Percentiles rank a stretch among this genome's conserved stretches.
Conservation (phyloP, 2,329 filamentous ascomycete species). For the Phyllosticta capitalensis region DNA sequence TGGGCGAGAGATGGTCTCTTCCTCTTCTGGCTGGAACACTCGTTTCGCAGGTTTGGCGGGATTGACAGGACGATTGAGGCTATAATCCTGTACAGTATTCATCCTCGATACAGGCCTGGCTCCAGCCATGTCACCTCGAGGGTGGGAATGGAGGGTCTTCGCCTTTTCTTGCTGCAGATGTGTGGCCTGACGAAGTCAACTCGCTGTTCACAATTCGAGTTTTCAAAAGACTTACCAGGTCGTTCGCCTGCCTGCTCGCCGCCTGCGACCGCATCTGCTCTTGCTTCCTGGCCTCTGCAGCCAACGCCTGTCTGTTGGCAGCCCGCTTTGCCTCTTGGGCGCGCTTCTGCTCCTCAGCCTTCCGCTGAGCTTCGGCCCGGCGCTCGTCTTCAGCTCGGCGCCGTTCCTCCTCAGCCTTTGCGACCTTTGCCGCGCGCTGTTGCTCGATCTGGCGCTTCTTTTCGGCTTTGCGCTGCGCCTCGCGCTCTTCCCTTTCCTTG, state of each 20-base stretch:
- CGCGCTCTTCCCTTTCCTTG: constrained; percentile 78
- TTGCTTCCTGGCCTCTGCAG: constrained; percentile 20
- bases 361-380: constrained; percentile 27
- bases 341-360: constrained; percentile 29
- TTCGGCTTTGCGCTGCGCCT: constrained; percentile 68
- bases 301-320: constrained; percentile 24
- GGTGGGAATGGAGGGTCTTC: constrained; percentile 21
- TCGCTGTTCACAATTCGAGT: background rate
- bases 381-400: constrained; percentile 18
- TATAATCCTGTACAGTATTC: constrained; percentile 51
- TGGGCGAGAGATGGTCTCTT: constrained; percentile 44
- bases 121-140: constrained; percentile 41
- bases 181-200: constrained; percentile 10
- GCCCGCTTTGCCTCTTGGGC: constrained; percentile 26
- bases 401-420: constrained; percentile 46
- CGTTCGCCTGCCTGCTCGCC: constrained; percentile 16
- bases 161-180: constrained; percentile 19
- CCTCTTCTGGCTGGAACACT: constrained; percentile 55
- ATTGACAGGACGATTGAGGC: constrained; percentile 47
- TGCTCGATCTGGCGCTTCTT: constrained; percentile 74
- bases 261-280: constrained; percentile 8
- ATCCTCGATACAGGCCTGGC: constrained; percentile 51
- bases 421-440: constrained; percentile 58
- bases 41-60: constrained; percentile 66
- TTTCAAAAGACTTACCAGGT: constrained; percentile 12